Conservation (phyloP, 345 rosid genomes). For the Sisymbrium altissimum region DNA sequence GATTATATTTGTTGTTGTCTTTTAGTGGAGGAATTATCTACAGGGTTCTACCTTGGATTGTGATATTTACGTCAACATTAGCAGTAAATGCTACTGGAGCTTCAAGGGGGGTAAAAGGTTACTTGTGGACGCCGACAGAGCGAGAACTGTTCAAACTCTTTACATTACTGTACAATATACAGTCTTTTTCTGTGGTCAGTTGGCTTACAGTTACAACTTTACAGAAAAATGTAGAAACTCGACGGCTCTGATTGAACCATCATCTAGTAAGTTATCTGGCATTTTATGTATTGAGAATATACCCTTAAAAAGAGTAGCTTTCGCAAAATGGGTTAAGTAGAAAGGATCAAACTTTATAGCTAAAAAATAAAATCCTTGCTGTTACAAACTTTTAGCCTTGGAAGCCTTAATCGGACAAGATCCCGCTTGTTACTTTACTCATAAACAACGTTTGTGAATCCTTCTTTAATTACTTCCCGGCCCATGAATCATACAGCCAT, state of each 20-base stretch:
- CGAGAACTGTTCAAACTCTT: slow-evolving; percentile 6
- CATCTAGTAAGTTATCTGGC: not conserved
- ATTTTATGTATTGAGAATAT: not conserved
- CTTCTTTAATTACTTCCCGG: slow-evolving; percentile 6
- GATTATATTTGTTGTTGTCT: slow-evolving; percentile 12
- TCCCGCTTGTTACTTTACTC: not conserved
- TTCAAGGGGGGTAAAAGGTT: slow-evolving; percentile 4
- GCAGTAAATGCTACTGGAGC: slow-evolving; percentile 3
- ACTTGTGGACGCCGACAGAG: slow-evolving; percentile 12
- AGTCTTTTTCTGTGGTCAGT: not conserved
- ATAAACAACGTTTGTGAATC: slow-evolving; percentile 5
- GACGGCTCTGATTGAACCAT: slow-evolving; percentile 3
- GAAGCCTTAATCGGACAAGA: not conserved
- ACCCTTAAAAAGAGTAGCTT: not conserved
- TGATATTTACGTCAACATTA: not conserved
- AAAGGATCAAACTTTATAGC: not conserved
- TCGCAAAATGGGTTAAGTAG: not conserved
- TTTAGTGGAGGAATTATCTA: slow-evolving; percentile 4
- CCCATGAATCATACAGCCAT: not conserved
- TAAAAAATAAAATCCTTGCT: not conserved
- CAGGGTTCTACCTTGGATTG: slow-evolving; percentile 20
- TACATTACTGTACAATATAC: not conserved
- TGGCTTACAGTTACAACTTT: not conserved
- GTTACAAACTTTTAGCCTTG: not conserved
- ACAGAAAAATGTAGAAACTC: not conserved